phyloP scores from a whole-genome alignment of 306 rosid species.

The Cotoneaster glaucophyllus region DNA sequence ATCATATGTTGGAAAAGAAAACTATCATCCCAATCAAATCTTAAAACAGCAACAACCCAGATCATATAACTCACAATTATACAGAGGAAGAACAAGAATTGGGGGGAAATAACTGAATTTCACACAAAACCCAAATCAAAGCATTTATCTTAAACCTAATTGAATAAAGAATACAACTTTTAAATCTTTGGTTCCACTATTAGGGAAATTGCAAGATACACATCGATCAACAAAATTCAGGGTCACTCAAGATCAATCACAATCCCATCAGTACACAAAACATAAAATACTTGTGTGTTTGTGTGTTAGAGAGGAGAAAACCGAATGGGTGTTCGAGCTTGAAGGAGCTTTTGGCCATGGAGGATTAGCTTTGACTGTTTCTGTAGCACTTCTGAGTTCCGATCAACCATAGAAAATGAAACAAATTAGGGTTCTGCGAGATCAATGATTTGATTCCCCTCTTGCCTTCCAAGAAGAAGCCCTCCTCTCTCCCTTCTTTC shows the following conservation, averaged over 20 bases:
- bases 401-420: neutral
- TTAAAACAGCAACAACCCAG: neutral
- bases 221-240: neutral
- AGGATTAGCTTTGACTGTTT: neutral
- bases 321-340: slow-evolving; percentile 48
- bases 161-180: neutral
- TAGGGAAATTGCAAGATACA: neutral
- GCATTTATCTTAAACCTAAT: neutral
- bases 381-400: neutral
- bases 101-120: neutral
- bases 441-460: too few relatives aligned
- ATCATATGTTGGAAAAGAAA: neutral
- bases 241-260: neutral
- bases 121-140: neutral
- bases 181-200: neutral
- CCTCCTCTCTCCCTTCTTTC: too few relatives aligned
- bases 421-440: neutral
- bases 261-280: neutral
- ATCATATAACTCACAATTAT: neutral
- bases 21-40: neutral
- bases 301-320: slow-evolving; percentile 4
- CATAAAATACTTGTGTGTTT: neutral
- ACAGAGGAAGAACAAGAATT: neutral
- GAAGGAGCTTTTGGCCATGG: slow-evolving; percentile 50
- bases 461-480: too few relatives aligned